Base-by-base conservation (phyloP, 345 rosid genomes). In the Cardiospermum halicacabum region DNA sequence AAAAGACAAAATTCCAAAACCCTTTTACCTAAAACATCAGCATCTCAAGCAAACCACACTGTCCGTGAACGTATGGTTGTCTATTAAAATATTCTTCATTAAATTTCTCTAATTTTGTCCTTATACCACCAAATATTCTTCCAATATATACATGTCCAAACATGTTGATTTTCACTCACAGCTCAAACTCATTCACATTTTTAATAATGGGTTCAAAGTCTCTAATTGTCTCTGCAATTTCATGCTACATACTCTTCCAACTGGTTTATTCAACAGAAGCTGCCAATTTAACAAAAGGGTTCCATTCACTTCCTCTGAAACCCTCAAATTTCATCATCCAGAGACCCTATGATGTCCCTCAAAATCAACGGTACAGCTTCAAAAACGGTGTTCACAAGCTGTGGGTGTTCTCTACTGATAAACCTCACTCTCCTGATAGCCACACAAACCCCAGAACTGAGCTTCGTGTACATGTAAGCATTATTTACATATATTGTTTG, bases 361-460 rank as follows among this genome's bases (percentile, higher is more conserved):
- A 34, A 57, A 28, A 57, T 34, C 43, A 57, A 1, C 26, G 61
- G 12, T 57, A 57, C 45, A 18, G 61, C 61, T 57, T 57, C 45
- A 2, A 34, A 34, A 11, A 57, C 21, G 61, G 61, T n/a, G 15
- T 11, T 34, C 61, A 57, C 61, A 57, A 13, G 61, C 39, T 57
- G 61, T 64, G 74, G 76, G 73, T 76, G 6, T 64, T 16, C 37
- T 59, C 71, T 24, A 64, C 65, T 0, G 74, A 75, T 58, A 71
- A 73, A 21, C 78, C 84, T n/a, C 72, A 56, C 24, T 27, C 67
- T 24, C 31, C 28, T 11, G n/a, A n/a, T 16, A 37, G 74, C 57
- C 6, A 15, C 1, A 76, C 81, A 3, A 36, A 28, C 2, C 81
- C 74, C 1, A 62, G 63, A 0, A 68, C 74, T 2, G 70, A 73